Conservation (phyloP, 2,329 filamentous ascomycete genomes). For the Metarhizium sp. region DNA sequence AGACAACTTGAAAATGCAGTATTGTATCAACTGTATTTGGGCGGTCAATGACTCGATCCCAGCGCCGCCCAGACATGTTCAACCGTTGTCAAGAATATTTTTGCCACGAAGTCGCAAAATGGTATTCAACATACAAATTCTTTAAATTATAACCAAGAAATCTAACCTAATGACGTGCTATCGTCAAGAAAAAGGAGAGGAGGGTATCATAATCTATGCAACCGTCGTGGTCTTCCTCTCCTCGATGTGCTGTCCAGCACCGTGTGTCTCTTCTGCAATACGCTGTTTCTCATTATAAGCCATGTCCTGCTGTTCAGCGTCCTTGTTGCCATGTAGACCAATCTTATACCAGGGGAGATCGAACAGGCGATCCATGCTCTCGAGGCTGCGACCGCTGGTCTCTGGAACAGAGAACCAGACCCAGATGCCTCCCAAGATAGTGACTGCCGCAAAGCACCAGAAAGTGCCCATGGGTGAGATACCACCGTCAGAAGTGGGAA, state of each 20-base stretch:
- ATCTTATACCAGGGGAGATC: constrained; percentile 67
- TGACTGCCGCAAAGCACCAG: constrained; percentile 65
- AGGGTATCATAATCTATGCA: background rate
- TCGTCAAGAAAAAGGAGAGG: background rate
- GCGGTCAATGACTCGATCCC: too few species aligned
- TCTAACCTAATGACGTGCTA: too few species aligned
- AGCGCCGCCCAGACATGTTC: too few species aligned
- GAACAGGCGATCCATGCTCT: constrained; percentile 65
- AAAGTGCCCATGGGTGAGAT: constrained; percentile 59
- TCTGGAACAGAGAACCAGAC: constrained; percentile 67
- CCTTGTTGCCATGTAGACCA: constrained; percentile 45
- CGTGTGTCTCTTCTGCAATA: constrained; percentile 21
- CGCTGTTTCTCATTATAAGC: constrained; percentile 35
- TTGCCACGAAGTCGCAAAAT: too few species aligned
- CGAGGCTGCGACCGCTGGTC: constrained; percentile 55
- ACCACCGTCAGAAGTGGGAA: constrained; percentile 35
- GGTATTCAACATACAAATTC: too few species aligned
- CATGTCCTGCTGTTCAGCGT: constrained; percentile 38
- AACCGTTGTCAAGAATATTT: too few species aligned
- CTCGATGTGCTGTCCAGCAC: constrained; percentile 26
- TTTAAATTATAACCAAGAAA: too few species aligned
- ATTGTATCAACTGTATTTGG: too few species aligned
- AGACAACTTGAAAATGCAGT: too few species aligned
- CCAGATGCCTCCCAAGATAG: constrained; percentile 57
- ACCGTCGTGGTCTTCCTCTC: constrained; percentile 10